Base-by-base conservation (phyloP, 345 rosid genomes). In the Pseudoturritis turrita region DNA sequence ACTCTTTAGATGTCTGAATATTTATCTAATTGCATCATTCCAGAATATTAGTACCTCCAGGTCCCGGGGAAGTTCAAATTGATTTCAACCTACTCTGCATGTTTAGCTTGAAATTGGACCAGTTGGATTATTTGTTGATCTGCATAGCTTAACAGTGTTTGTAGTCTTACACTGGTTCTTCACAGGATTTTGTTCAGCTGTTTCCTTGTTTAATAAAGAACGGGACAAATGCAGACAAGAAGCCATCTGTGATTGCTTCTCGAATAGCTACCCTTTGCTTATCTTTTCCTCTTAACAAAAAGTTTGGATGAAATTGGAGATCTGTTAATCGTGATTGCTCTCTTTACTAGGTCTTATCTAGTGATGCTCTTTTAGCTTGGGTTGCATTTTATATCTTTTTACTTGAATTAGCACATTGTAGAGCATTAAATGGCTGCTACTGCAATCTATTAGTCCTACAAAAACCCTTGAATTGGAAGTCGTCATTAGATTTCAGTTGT, bases 21-120 rank as follows among this genome's bases (percentile, higher is more conserved):
- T 52, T 29, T 66, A n/a, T 60, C 49, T 33, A 68, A 17, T 52
- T 59, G 63, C 78, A 74, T 54, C 54, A 28, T 50, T 51, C 55
- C 62, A 60, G 33, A 57, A 58, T 39, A 46, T 55, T 55, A 65
- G 23, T 58, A 74, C 54, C 9, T 37, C 72, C 60, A 29, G 11
- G 43, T 35, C 53, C 21, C 2, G 7, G 59, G 46, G 41, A 73
- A 65, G 53, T 28, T 65, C 52, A 39, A 56, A 46, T 57, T 49
- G 40, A 56, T 73, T 64, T 55, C 18, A 65, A 65, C 51, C 26
- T 44, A 46, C 45, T 46, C 14, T 31, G 65, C 31, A 71, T 71
- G 17, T 71, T 36, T 58, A 49, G 58, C 58, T 18, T 60, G 68
- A 54, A 59, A 36, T 9, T 35, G 47, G 41, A 62, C 13, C 50